Evolutionary conservation across 1,284 basidiomycete species (phyloP), one percentile per base, ranked within the genome.

Genomic region (Fistulinella cinereoalba): DNA sequence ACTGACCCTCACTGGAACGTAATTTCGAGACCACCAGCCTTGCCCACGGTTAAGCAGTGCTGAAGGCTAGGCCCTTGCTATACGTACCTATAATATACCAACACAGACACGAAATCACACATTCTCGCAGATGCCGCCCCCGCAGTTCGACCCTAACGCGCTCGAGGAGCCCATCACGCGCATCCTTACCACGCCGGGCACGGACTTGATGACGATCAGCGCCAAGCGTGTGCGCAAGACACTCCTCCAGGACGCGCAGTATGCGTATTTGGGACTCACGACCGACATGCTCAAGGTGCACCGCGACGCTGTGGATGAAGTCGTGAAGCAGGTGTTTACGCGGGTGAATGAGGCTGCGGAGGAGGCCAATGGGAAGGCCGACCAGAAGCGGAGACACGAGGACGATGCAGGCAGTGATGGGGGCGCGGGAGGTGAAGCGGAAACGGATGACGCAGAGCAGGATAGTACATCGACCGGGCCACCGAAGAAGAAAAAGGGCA

Each of bases 201-300:
- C 77, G 41, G 83, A 90, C 71, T 74, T 90, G 56, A 52, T 70
- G 37, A 85, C 81, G 36, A 86, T 90, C 66, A 86, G 82, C 58
- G 86, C 86, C 43, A 88, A 85, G 69, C 80, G 81, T 69, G 87
- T 90, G 56, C 77, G 87, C 53, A 80, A 80, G 52, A 74, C 79
- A 60, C 71, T 89, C 34, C 62, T 79, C 50, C 74, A 73, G 43
- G 62, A 74, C 46, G 50, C 57, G 0, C 74, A 77, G 50, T 67
- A 76, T 22, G 65, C 71, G 8, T 40, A 41, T 25, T 45, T 64
- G 11, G 50, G 49, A 15, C 59, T 88, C 41, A 79, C 81, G 6
- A 46, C 72, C 18, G 78, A 80, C 36, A 68, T 75, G 50, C 55
- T 88, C 43, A 82, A 77, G 55, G 72, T 76, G 54, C 69, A 81